A percentile compares a stretch with the other conserved stretches of the same genome.
Conservation (phyloP, 768 basidiomycete species). For the Mrakia frigida region DNA sequence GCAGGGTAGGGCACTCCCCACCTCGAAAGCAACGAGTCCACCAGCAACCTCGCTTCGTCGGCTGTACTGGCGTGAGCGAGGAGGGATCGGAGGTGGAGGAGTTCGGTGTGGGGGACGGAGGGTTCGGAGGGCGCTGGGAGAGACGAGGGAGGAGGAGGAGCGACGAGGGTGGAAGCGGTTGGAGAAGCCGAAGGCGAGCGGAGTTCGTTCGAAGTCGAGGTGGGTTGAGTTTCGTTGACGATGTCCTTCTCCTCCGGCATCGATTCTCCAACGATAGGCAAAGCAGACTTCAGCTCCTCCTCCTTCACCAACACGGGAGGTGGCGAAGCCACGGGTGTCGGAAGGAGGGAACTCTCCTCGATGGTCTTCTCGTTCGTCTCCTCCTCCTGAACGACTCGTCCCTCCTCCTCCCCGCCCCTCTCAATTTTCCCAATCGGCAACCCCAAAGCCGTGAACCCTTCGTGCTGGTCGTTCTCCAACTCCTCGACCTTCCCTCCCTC, state of each 20-base stretch:
- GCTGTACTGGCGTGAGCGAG: constrained; percentile 27
- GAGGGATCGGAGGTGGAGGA: constrained; percentile 19
- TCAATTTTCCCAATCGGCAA: not conserved
- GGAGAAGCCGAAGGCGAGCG: not conserved
- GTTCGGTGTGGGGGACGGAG: not conserved
- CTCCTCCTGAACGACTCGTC: too few relatives aligned
- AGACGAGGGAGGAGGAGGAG: not conserved
- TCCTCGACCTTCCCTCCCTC: not conserved
- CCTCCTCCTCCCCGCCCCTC: not conserved
- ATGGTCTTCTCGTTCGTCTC: not conserved
- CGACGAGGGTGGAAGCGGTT: not conserved
- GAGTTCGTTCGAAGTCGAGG: not conserved
- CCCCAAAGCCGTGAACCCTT: not conserved
- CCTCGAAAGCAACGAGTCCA: constrained; percentile 6
- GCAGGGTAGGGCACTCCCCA: constrained; percentile 15
- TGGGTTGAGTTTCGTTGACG: not conserved
- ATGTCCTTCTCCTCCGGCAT: not conserved
- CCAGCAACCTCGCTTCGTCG: constrained; percentile 26
- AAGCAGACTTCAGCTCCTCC: not conserved
- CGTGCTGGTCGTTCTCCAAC: not conserved
- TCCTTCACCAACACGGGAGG: not conserved
- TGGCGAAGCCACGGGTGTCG: not conserved
- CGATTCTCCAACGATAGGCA: not conserved
- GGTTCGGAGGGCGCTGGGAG: not conserved
- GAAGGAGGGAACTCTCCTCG: not conserved